Evolutionary conservation across 164 flowering plant genomes (phyloP).

Genomic region (Nymphaea thermarum): DNA sequence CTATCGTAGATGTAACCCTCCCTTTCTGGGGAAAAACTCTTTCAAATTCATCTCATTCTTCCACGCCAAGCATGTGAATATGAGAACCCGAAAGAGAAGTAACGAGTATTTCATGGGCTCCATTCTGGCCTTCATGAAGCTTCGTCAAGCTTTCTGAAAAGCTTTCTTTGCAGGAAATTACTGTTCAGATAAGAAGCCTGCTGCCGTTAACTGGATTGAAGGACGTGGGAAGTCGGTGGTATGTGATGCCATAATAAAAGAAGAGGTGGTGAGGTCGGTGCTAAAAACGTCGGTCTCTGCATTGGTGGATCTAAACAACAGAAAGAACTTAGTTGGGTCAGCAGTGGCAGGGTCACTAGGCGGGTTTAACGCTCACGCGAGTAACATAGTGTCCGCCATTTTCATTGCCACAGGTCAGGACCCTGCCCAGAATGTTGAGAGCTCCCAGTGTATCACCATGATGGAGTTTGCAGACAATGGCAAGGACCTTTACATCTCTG

Average conservation of each 20-base stretch:
- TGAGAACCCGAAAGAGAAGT: no score
- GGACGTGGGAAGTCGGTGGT: slow-evolving; percentile 86
- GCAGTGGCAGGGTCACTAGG: slow-evolving; percentile 86
- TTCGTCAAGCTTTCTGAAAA: no score
- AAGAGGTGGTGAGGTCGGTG: slow-evolving; percentile 63
- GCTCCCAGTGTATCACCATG: slow-evolving; percentile 89
- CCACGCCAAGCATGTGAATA: no score
- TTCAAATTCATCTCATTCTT: no score
- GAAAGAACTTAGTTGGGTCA: slow-evolving; percentile 78
- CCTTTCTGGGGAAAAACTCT: no score
- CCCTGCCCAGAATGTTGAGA: slow-evolving; percentile 85
- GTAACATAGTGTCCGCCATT: slow-evolving; percentile 76
- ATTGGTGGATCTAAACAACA: slow-evolving; percentile 86
- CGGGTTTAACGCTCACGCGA: slow-evolving; percentile 83
- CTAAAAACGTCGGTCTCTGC: slow-evolving; percentile 59
- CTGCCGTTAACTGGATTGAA: slow-evolving; percentile 86
- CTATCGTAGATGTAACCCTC: no score
- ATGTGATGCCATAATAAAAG: slow-evolving; percentile 71
- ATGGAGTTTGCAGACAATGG: slow-evolving; percentile 79
- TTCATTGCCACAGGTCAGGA: slow-evolving; percentile 89
- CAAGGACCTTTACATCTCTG: slow-evolving; percentile 70
- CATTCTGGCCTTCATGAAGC: no score
- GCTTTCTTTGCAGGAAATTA: slow-evolving; percentile 33
- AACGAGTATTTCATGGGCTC: no score
- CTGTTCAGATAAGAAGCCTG: slow-evolving; percentile 80